phyloP scores from a whole-genome alignment of 345 rosid genomes.

The Dipteronia sinensis region DNA sequence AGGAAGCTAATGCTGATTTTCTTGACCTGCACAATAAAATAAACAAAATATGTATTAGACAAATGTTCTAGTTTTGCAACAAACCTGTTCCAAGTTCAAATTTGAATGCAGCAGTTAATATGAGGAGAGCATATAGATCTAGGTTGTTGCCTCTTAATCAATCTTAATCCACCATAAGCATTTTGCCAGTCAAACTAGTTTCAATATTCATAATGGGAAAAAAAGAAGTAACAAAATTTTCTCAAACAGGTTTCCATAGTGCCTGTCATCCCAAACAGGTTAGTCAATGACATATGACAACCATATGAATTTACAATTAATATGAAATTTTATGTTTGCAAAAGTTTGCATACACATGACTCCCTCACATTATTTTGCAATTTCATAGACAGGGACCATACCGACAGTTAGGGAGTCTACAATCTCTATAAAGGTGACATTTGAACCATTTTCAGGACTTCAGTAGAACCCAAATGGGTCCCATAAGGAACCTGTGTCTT shows the following conservation, averaged over 20 bases:
- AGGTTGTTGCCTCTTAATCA: neutral
- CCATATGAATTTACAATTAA: neutral
- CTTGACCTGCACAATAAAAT: constrained; percentile 53
- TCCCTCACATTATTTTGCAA: neutral
- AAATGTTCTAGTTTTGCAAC: constrained; percentile 4
- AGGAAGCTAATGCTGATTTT: constrained; percentile 57
- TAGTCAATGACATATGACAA: neutral
- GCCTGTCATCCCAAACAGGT: constrained; percentile 11
- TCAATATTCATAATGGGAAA: neutral
- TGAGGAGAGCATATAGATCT: neutral
- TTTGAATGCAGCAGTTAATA: neutral
- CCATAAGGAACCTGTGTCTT: neutral
- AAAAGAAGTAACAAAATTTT: constrained; percentile 1
- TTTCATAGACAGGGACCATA: neutral
- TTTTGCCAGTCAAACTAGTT: neutral
- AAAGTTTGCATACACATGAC: neutral
- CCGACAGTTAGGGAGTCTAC: neutral
- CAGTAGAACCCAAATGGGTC: neutral
- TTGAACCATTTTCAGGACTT: neutral
- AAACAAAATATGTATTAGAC: neutral
- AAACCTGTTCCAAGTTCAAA: constrained; percentile 5
- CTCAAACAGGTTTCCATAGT: neutral
- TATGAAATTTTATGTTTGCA: neutral
- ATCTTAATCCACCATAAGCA: neutral
- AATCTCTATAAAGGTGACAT: neutral